phyloP scores from a whole-genome alignment of 441 rosid genomes.

The Erodium trifolium region DNA sequence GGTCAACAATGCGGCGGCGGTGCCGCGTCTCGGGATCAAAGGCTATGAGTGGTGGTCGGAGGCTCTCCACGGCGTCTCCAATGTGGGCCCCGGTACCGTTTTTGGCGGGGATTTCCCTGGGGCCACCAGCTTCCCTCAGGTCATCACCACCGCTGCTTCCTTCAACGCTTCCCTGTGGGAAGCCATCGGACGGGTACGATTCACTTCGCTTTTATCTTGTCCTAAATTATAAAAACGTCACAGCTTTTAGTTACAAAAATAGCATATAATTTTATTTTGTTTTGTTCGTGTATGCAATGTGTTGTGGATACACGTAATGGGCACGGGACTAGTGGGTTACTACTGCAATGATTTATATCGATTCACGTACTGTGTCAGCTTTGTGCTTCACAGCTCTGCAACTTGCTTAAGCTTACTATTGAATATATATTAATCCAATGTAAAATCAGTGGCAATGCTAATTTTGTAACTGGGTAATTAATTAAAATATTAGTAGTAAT shows the following conservation, averaged over 20 bases:
- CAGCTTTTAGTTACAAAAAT: no score
- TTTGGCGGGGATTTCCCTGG: constrained; percentile 70
- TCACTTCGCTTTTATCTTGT: no score
- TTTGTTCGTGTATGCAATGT: no score
- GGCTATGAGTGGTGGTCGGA: constrained; percentile 99
- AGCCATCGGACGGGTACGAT: constrained; percentile 69
- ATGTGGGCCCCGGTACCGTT: constrained; percentile 82
- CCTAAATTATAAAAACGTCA: no score
- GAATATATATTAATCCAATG: background rate
- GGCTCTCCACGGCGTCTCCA: constrained; percentile 95
- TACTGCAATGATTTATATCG: no score
- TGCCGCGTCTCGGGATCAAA: constrained; percentile 67
- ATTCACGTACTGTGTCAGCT: no score
- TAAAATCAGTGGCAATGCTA: background rate
- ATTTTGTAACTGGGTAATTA: background rate
- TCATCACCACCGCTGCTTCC: constrained; percentile 82
- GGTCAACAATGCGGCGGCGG: constrained; percentile 61
- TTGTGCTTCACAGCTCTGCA: no score
- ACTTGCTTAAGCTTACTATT: no score
- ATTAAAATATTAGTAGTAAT: no score
- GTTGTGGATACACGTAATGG: no score
- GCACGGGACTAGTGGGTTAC: no score
- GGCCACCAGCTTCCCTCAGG: constrained; percentile 96
- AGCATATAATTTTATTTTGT: no score
- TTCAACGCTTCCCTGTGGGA: constrained; percentile 84